Percentiles rank a stretch among this genome's conserved stretches.
Conservation (phyloP, 257 asterid species). For the Nicotiana sylvestris region DNA sequence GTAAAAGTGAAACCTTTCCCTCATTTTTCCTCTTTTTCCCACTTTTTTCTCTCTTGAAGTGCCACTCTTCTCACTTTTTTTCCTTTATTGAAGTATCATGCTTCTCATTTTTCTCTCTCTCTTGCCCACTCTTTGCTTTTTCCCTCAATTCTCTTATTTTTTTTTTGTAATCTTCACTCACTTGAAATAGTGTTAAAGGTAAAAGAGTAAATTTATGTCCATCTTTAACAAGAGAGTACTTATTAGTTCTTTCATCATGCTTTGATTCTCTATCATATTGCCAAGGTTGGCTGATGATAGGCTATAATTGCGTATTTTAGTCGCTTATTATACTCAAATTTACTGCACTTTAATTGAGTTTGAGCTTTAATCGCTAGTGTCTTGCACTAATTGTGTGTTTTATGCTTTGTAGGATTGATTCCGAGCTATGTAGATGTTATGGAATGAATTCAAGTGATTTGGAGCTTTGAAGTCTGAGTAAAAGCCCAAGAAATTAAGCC, state of each 20-base stretch:
- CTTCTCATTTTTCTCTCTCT: neutral
- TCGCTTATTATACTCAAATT: no score
- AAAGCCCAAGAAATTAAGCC: no score
- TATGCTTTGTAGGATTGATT: no score
- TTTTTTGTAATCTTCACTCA: neutral
- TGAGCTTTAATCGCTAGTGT: no score
- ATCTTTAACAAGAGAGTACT: neutral
- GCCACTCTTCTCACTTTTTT: neutral
- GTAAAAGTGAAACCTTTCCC: neutral
- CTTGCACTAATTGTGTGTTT: no score
- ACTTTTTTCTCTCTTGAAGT: no score
- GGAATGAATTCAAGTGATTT: no score
- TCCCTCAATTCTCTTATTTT: neutral
- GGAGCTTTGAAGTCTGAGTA: no score
- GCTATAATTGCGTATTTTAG: no score
- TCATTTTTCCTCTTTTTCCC: neutral
- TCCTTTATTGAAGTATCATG: neutral
- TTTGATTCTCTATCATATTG: neutral
- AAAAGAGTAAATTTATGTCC: neutral
- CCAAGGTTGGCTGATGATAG: neutral
- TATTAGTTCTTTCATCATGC: neutral
- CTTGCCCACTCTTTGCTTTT: neutral
- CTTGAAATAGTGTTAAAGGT: neutral
- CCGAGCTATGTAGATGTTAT: no score
- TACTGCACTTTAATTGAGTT: no score